A percentile compares a stretch with the other conserved stretches of the same genome.
Conservation (phyloP, 192 early-diverging fungal species). For the Geranomyces michiganensis region DNA sequence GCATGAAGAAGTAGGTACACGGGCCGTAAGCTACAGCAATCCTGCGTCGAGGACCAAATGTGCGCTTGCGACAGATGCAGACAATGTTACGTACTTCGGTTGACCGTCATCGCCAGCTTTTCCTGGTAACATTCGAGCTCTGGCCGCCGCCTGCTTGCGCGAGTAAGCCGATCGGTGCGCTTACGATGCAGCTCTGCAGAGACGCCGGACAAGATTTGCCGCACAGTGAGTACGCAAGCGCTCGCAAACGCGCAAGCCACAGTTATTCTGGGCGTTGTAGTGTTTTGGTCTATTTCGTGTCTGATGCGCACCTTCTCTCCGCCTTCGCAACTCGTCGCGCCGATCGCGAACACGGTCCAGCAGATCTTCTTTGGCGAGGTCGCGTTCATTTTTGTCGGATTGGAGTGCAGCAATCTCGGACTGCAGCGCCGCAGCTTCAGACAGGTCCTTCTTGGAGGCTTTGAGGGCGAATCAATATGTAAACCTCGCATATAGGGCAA, state of each 20-base stretch:
- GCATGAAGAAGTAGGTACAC: background rate
- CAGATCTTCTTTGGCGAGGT: slow-evolving; percentile 37
- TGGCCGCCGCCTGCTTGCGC: slow-evolving; percentile 55
- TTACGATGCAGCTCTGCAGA: slow-evolving; percentile 7
- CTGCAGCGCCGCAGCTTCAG: slow-evolving; percentile 22
- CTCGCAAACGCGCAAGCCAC: too few species aligned
- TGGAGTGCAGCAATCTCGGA: slow-evolving; percentile 20
- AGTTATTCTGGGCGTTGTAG: too few species aligned
- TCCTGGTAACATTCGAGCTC: slow-evolving; percentile 63
- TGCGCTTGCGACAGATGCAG: background rate
- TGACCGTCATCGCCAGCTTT: slow-evolving; percentile 53
- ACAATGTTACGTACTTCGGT: slow-evolving; percentile 25
- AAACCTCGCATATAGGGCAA: background rate
- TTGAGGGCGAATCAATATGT: background rate
- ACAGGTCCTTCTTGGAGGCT: slow-evolving; percentile 20
- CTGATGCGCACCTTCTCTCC: slow-evolving; percentile 41
- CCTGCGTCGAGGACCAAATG: too few species aligned
- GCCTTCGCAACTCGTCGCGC: slow-evolving; percentile 53
- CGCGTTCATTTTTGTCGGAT: slow-evolving; percentile 44
- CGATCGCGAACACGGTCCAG: slow-evolving; percentile 42
- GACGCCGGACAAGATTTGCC: too few species aligned
- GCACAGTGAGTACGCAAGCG: too few species aligned
- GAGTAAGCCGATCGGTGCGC: slow-evolving; percentile 24
- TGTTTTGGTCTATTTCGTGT: too few species aligned
- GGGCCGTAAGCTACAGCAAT: too few species aligned